Evolutionary conservation across 2,329 filamentous ascomycete species (phyloP).

Genomic region (Myriosclerotinia curreyana): DNA sequence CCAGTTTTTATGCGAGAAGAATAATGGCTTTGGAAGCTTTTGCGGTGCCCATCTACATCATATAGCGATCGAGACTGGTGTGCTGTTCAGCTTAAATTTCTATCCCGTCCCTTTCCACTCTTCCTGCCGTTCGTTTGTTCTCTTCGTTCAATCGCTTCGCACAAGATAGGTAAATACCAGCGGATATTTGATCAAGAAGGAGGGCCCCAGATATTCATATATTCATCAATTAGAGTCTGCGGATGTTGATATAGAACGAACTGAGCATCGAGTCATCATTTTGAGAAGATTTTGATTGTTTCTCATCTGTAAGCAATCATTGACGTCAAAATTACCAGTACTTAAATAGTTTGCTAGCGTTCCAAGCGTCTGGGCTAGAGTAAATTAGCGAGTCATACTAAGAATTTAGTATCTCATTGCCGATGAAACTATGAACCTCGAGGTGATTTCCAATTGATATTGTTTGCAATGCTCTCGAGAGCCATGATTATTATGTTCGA

Average conservation of each 20-base stretch:
- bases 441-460: not conserved
- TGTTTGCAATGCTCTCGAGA: not conserved
- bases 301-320: not conserved
- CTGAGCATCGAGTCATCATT: not conserved
- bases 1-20: not conserved
- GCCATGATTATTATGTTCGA: not conserved
- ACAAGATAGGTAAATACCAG: not conserved
- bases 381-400: constrained; percentile 13
- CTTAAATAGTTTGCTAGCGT: not conserved
- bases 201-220: not conserved
- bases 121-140: not conserved
- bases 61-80: not conserved
- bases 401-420: constrained; percentile 9
- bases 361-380: constrained; percentile 2
- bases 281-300: not conserved
- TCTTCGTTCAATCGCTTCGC: not conserved
- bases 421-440: not conserved
- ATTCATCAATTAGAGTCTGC: not conserved
- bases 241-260: not conserved
- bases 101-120: not conserved
- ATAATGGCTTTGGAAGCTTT: not conserved
- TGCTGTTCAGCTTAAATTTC: not conserved
- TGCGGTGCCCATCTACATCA: not conserved
- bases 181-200: not conserved
- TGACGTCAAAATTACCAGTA: not conserved